Percentiles rank a stretch among this genome's conserved stretches.
phyloP scores from a whole-genome alignment of 225 moss, liverwort and hornwort species.

The Physcomitrellopsis africana region DNA sequence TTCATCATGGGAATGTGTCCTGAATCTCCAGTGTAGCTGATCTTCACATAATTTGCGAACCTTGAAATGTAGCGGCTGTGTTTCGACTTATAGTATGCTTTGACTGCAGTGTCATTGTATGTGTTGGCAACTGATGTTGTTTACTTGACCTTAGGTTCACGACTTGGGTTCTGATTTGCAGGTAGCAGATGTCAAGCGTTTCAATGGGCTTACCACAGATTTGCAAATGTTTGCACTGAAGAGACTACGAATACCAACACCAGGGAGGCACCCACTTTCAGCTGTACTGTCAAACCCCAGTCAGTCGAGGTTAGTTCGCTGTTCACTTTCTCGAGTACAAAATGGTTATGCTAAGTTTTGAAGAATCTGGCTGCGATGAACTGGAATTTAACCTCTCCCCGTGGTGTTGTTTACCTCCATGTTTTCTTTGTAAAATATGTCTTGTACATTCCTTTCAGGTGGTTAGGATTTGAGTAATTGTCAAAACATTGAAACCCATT shows the following conservation, averaged over 20 bases:
- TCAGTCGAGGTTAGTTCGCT: conserved; percentile 42
- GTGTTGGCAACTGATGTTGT: conserved; percentile 3
- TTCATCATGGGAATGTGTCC: not conserved
- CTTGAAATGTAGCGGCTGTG: not conserved
- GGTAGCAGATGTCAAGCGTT: conserved; percentile 94
- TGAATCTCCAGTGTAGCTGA: not conserved
- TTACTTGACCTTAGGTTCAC: conserved; percentile 16
- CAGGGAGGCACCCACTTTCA: conserved; percentile 87
- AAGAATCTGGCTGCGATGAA: not conserved
- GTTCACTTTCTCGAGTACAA: conserved; percentile 1
- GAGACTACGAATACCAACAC: conserved; percentile 87
- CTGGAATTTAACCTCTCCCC: too few species aligned
- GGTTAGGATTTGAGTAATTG: not conserved
- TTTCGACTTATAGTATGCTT: not conserved
- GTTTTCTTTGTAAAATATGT: not conserved
- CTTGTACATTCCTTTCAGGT: not conserved
- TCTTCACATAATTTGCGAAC: not conserved
- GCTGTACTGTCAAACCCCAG: conserved; percentile 25
- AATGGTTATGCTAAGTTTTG: not conserved
- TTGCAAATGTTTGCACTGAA: conserved; percentile 95
- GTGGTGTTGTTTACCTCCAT: not conserved
- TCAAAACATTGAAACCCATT: conserved; percentile 10
- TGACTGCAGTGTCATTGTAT: not conserved
- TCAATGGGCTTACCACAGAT: conserved; percentile 89
- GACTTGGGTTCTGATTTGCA: conserved; percentile 40